Evolutionary conservation across 148 eudicot species (phyloP).

Genomic region (Diospyros lotus): DNA sequence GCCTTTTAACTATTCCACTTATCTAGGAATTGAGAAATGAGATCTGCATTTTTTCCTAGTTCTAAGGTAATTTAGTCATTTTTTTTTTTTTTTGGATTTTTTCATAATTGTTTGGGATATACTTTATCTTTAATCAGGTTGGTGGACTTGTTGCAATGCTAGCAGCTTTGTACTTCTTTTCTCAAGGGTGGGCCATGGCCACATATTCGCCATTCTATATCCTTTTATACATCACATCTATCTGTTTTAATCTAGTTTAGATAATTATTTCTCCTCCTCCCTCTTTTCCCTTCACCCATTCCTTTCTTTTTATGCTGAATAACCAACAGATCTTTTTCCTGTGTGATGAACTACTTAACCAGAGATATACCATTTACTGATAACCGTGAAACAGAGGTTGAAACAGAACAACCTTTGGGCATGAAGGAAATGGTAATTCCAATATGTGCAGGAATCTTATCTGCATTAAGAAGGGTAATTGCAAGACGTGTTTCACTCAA

Average conservation of each 20-base stretch:
- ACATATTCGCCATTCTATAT: slow-evolving; percentile 84
- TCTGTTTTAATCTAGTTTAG: not conserved
- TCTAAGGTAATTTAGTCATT: slow-evolving; percentile 1
- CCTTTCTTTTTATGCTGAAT: slow-evolving; percentile 7
- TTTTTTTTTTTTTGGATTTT: slow-evolving; percentile 2
- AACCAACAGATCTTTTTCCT: not conserved
- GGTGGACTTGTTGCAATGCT: slow-evolving; percentile 89
- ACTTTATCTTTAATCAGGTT: slow-evolving; percentile 44
- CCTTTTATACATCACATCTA: slow-evolving; percentile 34
- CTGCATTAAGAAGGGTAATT: slow-evolving; percentile 91
- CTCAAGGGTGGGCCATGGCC: slow-evolving; percentile 95
- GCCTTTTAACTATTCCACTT: not conserved
- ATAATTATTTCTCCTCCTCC: not conserved
- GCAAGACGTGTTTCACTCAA: slow-evolving; percentile 88
- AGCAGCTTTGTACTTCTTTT: slow-evolving; percentile 75
- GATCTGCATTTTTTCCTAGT: not conserved
- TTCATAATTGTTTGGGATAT: slow-evolving; percentile 6
- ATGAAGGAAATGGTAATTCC: slow-evolving; percentile 72
- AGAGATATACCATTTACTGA: slow-evolving; percentile 55
- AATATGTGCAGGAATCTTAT: slow-evolving; percentile 83
- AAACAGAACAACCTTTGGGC: slow-evolving; percentile 48
- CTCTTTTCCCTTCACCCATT: slow-evolving; percentile 11
- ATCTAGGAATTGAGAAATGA: not conserved
- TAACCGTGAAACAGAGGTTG: slow-evolving; percentile 39
- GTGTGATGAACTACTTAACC: slow-evolving; percentile 53